Percentiles rank a stretch among this genome's conserved stretches.
Evolutionary conservation across 1,139 yeast species (phyloP).

Genomic region (Hansenula anomala): DNA sequence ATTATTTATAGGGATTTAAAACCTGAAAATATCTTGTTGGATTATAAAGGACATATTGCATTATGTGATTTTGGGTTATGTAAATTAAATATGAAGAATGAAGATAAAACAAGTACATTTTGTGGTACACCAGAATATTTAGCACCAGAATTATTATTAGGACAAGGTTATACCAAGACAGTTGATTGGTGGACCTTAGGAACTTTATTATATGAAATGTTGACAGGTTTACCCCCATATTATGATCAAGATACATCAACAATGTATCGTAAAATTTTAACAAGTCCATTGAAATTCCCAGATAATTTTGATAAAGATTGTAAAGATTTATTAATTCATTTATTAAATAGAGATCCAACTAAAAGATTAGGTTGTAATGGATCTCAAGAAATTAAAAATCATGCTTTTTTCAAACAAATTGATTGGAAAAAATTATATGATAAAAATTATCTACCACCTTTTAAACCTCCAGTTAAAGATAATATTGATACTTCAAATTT

Average conservation of each 20-base stretch:
- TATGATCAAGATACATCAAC: conserved; percentile 91
- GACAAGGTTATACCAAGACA: conserved; percentile 90
- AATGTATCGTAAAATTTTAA: conserved; percentile 90
- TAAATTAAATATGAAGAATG: conserved; percentile 85
- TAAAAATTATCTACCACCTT: conserved; percentile 94
- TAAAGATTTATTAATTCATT: conserved; percentile 68
- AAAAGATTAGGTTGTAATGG: conserved; percentile 75
- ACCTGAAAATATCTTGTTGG: conserved; percentile 90
- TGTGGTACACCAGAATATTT: conserved; percentile 97
- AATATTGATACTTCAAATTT: conserved; percentile 89
- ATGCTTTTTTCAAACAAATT: conserved; percentile 83
- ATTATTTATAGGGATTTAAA: conserved; percentile 93
- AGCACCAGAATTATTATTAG: conserved; percentile 89
- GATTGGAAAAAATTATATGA: conserved; percentile 84
- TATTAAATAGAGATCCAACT: conserved; percentile 82
- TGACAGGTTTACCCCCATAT: conserved; percentile 94
- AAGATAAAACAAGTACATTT: conserved; percentile 87
- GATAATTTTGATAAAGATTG: conserved; percentile 87
- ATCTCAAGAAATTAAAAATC: conserved; percentile 79
- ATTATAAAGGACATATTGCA: conserved; percentile 96
- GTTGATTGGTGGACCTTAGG: conserved; percentile 99
- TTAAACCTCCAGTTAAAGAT: conserved; percentile 85
- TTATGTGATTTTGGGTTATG: conserved; percentile 96
- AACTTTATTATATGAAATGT: conserved; percentile 88
- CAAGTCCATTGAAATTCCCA: conserved; percentile 87